Evolutionary conservation across 164 flowering plant species (phyloP).

Genomic region (Vitis rupestris): DNA sequence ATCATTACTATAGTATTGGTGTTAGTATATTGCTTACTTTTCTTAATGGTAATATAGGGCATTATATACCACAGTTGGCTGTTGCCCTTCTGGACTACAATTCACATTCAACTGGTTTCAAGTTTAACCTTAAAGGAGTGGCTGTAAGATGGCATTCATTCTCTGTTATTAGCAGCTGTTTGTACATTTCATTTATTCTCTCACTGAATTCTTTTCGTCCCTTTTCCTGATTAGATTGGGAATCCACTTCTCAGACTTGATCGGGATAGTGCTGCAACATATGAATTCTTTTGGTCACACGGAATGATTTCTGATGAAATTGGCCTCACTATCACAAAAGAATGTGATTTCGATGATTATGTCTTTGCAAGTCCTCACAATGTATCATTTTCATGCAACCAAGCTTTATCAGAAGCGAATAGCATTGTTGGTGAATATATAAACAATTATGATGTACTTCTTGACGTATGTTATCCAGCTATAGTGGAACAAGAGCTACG

Average conservation of each 20-base stretch:
- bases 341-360: conserved; percentile 85
- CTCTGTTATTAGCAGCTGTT: neutral
- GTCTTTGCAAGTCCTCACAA: conserved; percentile 60
- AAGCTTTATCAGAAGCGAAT: conserved; percentile 56
- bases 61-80: conserved; percentile 93
- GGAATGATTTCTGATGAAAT: conserved; percentile 97
- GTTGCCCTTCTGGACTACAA: conserved; percentile 68
- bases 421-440: conserved; percentile 66
- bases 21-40: neutral
- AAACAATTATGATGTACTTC: conserved; percentile 78
- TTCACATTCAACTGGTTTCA: conserved; percentile 57
- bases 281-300: conserved; percentile 92
- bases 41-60: conserved; percentile 45
- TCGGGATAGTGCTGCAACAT: conserved; percentile 63
- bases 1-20: neutral
- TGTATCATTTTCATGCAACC: conserved; percentile 43
- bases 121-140: conserved; percentile 85
- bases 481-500: conserved; percentile 91
- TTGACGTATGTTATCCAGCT: conserved; percentile 92
- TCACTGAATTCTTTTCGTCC: neutral
- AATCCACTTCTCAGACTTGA: conserved; percentile 89
- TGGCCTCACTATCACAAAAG: conserved; percentile 67
- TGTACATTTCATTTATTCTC: neutral
- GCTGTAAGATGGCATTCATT: conserved; percentile 56
- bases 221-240: conserved; percentile 57